Conservation (phyloP, 176 grass and related monocot species). For the Tuctoria greenei region DNA sequence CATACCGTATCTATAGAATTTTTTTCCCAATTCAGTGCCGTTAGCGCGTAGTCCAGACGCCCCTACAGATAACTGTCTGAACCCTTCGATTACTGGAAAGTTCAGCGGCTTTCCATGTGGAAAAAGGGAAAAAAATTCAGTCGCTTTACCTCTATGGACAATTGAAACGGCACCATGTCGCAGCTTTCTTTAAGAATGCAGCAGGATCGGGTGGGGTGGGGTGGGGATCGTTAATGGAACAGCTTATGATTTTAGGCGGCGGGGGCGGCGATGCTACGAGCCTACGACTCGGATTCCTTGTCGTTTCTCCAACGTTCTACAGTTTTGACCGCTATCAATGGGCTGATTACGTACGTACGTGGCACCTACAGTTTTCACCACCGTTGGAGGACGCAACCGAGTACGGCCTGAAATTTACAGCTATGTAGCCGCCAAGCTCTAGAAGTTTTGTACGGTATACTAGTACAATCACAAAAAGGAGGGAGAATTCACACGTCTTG, state of each 20-base stretch:
- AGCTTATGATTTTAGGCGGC: constrained; percentile 27
- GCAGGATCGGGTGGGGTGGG: no score
- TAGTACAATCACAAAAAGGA: not conserved
- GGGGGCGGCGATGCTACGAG: no score
- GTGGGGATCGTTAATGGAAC: not conserved
- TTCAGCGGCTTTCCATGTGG: constrained; percentile 26
- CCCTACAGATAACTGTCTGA: not conserved
- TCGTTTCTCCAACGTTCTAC: not conserved
- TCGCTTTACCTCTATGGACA: not conserved
- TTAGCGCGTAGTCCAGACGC: constrained; percentile 9
- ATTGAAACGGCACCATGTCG: not conserved
- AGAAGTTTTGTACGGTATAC: no score
- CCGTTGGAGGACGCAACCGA: not conserved
- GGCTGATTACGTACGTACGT: not conserved
- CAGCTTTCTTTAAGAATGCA: not conserved
- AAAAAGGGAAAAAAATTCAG: not conserved
- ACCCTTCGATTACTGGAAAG: not conserved
- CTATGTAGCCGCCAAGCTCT: not conserved
- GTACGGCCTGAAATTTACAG: not conserved
- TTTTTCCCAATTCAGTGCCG: not conserved
- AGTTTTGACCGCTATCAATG: not conserved
- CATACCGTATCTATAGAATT: no score
- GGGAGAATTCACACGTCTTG: not conserved
- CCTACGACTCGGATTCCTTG: not conserved
- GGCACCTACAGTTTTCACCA: not conserved